A percentile compares a stretch with the other conserved stretches of the same genome.
Conservation (phyloP, 164 flowering plant species). For the Chimonanthus praecox region DNA sequence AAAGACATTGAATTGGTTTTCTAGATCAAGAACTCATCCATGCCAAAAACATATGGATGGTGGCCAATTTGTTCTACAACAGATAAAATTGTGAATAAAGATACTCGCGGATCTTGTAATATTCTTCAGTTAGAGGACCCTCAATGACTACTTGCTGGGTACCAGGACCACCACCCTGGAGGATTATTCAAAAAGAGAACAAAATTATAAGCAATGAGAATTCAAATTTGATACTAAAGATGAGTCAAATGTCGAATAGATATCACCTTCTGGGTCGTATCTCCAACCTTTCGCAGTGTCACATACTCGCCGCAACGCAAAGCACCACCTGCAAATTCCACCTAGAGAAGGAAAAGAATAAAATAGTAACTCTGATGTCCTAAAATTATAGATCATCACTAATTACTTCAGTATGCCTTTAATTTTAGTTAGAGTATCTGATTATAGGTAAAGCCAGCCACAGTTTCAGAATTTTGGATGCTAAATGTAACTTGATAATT, state of each 20-base stretch:
- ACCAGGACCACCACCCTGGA: conserved; percentile 64
- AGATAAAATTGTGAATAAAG: conserved; percentile 88
- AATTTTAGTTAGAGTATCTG: no score
- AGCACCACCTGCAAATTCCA: conserved; percentile 86
- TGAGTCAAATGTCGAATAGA: not conserved
- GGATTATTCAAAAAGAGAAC: conserved; percentile 1
- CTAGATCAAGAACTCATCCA: no score
- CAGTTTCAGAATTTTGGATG: no score
- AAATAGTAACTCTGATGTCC: not conserved
- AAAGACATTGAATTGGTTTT: no score
- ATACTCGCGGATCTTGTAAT: conserved; percentile 77
- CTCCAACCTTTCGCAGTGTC: conserved; percentile 81
- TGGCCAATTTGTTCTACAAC: conserved; percentile 24
- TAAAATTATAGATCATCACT: no score
- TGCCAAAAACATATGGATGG: no score
- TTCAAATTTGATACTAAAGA: not conserved
- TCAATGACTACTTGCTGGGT: conserved; percentile 83
- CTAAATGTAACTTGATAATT: no score
- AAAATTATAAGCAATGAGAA: not conserved
- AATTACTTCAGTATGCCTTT: no score
- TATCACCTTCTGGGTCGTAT: conserved; percentile 71
- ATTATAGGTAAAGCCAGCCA: no score
- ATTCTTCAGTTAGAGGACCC: conserved; percentile 87
- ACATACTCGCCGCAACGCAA: conserved; percentile 86
- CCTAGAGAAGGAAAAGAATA: conserved; percentile 35